These are phyloP conservation scores for Yamadazyma olivae DNA, from an alignment of 805 yeast species.

Conservation along the genomic window DNA sequence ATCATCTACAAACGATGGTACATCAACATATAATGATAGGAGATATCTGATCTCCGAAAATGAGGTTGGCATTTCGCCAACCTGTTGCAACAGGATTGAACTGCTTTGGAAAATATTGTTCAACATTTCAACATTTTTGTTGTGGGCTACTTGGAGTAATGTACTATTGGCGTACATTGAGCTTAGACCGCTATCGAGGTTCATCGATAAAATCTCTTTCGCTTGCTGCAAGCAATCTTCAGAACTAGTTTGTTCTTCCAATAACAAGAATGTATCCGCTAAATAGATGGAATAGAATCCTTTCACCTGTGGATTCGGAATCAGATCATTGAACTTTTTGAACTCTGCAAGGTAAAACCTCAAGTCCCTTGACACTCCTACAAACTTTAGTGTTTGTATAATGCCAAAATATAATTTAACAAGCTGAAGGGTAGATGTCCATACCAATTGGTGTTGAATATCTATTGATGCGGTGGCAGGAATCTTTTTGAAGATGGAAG, in stretches of 20 bases:
- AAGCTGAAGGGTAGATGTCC: constrained; percentile 34
- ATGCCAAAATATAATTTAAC: constrained; percentile 37
- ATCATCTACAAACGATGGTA: too few relatives aligned
- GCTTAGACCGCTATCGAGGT: too few relatives aligned
- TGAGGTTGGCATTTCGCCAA: too few relatives aligned
- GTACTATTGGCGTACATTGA: too few relatives aligned
- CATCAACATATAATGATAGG: neutral
- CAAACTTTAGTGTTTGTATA: constrained; percentile 37
- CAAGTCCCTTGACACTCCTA: constrained; percentile 61
- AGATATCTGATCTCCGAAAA: neutral
- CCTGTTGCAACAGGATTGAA: too few relatives aligned
- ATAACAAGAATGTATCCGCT: too few relatives aligned
- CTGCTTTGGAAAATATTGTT: too few relatives aligned
- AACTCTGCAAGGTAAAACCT: constrained; percentile 53
- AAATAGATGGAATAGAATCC: constrained; percentile 7
- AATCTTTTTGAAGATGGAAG: constrained; percentile 46
- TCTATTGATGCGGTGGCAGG: neutral
- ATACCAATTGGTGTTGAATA: constrained; percentile 5
- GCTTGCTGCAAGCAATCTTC: too few relatives aligned
- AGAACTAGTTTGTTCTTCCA: too few relatives aligned
- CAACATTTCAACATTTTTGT: too few relatives aligned
- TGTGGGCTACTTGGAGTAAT: too few relatives aligned
- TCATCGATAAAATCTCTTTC: too few relatives aligned
- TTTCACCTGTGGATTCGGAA: constrained; percentile 13
- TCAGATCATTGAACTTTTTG: constrained; percentile 29